Evolutionary conservation across 495 filamentous ascomycete species (phyloP), one percentile per base, ranked within the genome.

Genomic region (Aspergillus biplanus): DNA sequence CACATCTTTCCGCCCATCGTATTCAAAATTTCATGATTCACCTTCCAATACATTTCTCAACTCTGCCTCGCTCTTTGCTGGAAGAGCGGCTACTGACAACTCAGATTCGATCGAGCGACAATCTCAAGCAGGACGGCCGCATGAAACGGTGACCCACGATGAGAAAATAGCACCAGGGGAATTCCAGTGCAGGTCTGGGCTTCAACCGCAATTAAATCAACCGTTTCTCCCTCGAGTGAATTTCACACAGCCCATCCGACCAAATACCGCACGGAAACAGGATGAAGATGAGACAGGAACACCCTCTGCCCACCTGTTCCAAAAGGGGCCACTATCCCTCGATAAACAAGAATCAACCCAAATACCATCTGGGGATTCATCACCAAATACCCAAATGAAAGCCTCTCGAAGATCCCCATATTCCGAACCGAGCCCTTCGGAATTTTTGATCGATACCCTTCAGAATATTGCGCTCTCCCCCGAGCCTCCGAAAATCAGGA

Each of bases 201-300:
- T 63, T 32, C 59, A 64, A 16, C 63, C 69, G 33, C 55, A 52
- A 6, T 39, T 71, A 42, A 71, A 63, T 42, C 58, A 61, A 33
- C 52, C 35, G 1, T 63, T 46, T 39, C 27, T 11, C 3, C 58
- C 61, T 4, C 18, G 13, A 42, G 21, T 27, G 21, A 27, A 27
- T 27, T 27, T 27, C 21, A 8, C 21, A 16, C 16, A 60, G 32
- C 35, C 53, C 12, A 53, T 48, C 15, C 33, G 48, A 27, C 16
- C 37, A n/a, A 35, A 35, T 5, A 15, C 21, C 5, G 37, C 16
- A 21, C 8, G 4, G 8, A 33, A 18, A 18, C 11, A 18, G 50
- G 12, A 4, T 6, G 52, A n/a, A 33, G 39, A 57, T 50, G 21
- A 0, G 21, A 18, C 15, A 18, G 47, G 21, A 11, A 9, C 6